Evolutionary conservation across 1,139 yeast genomes (phyloP), one percentile per base, ranked within the genome.

Genomic region (Suhomyces guaymorum): DNA sequence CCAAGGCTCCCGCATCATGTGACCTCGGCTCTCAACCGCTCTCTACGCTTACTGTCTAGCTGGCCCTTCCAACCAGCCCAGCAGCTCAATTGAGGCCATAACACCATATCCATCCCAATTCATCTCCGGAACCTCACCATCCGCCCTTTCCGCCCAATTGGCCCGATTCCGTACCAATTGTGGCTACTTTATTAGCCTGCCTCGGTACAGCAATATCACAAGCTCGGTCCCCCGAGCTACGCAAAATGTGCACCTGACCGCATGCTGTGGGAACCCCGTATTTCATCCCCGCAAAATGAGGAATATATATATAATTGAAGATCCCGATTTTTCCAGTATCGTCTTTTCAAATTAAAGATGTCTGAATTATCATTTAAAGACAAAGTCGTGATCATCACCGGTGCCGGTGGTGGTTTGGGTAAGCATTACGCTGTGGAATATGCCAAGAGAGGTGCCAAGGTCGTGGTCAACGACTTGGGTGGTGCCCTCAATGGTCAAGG

Each of bases 371-470:
- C 70, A 13, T 87, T 81, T 54, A 83, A 85, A 52, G 88, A 80
- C 54, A 81, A 84, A 59, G 97, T 89, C 33, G 97, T 88, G 22
- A 78, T 89, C 45, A 81, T 92, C 59, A 92, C 97, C 39, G 98
- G 97, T 30, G 95, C 97, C 33, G 98, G 98, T 47, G 97, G 97
- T 51, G 98, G 97, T 25, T 76, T 92, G 34, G 98, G 98, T 26
- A 84, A 75, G 56, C 81, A 81, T 35, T 92, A 92, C 62, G 95
- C 97, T 15, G 66, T 87, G 25, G 90, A 83, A 51, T 90, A 75
- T 62, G 97, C 96, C 35, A 71, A 80, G 45, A 73, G 96, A 53
- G 97, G 97, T 28, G 98, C 97, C 46, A 81, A 79, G 55, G 84
- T 82, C 30, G 96, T 92, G 31, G 97, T 92, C 10, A 92, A 92